phyloP scores from a whole-genome alignment of 2,329 filamentous ascomycete species.

The Botrytis medusae region DNA sequence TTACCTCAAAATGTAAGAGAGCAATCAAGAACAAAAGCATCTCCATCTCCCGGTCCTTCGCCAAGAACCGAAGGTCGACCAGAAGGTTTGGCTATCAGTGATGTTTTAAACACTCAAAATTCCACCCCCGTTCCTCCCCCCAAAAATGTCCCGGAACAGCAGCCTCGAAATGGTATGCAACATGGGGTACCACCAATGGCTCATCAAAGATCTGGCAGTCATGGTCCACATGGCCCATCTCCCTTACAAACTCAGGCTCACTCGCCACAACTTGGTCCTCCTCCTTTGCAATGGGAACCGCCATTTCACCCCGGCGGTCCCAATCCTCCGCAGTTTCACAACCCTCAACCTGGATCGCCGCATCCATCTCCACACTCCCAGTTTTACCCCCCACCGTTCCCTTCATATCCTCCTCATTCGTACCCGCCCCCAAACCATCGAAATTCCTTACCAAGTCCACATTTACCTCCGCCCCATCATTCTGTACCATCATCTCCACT shows the following conservation, averaged over 20 bases:
- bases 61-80: conserved; percentile 28
- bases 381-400: conserved; percentile 21
- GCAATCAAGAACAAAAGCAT: conserved; percentile 22
- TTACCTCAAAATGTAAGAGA: conserved; percentile 18
- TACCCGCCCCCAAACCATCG: conserved; percentile 25
- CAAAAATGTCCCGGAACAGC: conserved; percentile 23
- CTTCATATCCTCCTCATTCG: conserved; percentile 24
- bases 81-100: conserved; percentile 34
- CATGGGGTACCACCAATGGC: conserved; percentile 21
- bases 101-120: conserved; percentile 34
- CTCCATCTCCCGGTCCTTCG: conserved; percentile 25
- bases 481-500: conserved; percentile 39
- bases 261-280: conserved; percentile 20
- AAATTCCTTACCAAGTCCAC: conserved; percentile 34
- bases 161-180: conserved; percentile 22
- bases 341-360: conserved; percentile 24
- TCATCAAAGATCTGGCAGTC: conserved; percentile 28
- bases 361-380: conserved; percentile 22
- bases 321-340: conserved; percentile 19
- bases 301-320: conserved; percentile 31
- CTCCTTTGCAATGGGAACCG: conserved; percentile 34
- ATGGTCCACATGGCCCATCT: conserved; percentile 32
- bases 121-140: conserved; percentile 24
- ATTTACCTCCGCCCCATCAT: conserved; percentile 35
- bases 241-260: conserved; percentile 34